Conservation (phyloP, 192 early-diverging fungal species). For the Glomus cerebriforme region DNA sequence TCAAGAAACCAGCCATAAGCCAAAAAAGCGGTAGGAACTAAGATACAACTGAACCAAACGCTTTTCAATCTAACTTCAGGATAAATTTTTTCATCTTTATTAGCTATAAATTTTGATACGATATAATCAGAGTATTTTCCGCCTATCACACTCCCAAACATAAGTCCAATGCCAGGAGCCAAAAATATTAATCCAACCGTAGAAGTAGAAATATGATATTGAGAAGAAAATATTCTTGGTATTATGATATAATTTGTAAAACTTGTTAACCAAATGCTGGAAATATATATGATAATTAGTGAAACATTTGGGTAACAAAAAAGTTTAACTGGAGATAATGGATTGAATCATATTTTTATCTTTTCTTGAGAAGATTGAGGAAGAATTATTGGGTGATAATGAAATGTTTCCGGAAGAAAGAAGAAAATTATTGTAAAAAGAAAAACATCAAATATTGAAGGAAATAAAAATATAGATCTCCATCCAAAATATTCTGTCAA, state of each 20-base stretch:
- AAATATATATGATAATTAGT: not conserved
- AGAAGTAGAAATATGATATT: constrained; percentile 4
- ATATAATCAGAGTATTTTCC: constrained; percentile 48
- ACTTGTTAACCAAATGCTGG: not conserved
- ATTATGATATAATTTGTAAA: not conserved
- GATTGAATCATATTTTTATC: not conserved
- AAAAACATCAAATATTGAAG: not conserved
- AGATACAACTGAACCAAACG: constrained; percentile 38
- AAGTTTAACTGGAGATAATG: not conserved
- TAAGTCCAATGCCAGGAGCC: constrained; percentile 40
- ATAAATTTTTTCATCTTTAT: constrained; percentile 31
- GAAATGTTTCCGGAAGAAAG: constrained; percentile 21
- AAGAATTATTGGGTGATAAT: not conserved
- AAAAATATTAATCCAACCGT: constrained; percentile 31
- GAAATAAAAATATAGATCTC: constrained; percentile 18
- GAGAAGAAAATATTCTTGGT: not conserved
- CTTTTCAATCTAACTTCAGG: constrained; percentile 32
- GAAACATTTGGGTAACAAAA: not conserved
- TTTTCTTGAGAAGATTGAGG: not conserved
- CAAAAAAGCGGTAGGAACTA: constrained; percentile 35
- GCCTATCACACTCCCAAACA: constrained; percentile 44
- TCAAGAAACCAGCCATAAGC: constrained; percentile 42
- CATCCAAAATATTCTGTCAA: not conserved
- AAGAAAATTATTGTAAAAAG: not conserved
- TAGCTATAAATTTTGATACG: not conserved